Evolutionary conservation across 2,329 filamentous ascomycete species (phyloP), one percentile per base, ranked within the genome.

Genomic region (Calonectria pteridis): DNA sequence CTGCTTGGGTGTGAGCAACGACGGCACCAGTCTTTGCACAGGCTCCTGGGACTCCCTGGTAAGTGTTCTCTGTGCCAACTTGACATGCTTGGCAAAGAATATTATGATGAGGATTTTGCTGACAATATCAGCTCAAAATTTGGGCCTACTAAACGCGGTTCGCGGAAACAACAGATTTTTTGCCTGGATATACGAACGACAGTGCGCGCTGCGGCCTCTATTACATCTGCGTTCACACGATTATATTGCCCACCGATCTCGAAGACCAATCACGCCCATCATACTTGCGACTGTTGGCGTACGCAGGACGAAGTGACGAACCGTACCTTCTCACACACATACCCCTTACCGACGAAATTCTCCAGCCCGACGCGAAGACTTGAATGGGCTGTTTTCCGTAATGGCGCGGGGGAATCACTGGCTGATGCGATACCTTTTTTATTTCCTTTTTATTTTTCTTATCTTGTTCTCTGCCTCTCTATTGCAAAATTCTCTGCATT

Each of bases 31-130:
- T 89, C 90, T 99, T 88, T 98, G 97, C 91, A 99, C 97, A 83
- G 97, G 97, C 85, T 99, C 97, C 80, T 99, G 97, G 97, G 97
- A 99, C 88, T 98, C 97, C 82, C 91, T 98, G 90, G 97, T 98
- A 91, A 88, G 95, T 91, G 70, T 23, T 46, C 10, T 23, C 28
- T 16, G n/a, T 26, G 35, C 11, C 23, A 10, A 29, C 29, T 23
- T n/a, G 13, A 31, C 16, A 13, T n/a, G 33, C 10, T 51, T 10
- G 29, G 26, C 20, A n/a, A 23, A 18, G 46, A 37, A 28, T 37
- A 64, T 50, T 37, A 3, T 16, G 23, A 1, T 6, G 59, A 51
- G 4, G 14, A 46, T 20, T n/a, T 33, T 58, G 18, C 75, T 82
- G 67, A 79, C 69, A 29, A 46, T 40, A 7, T 13, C 76, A 96